Evolutionary conservation across 129 eudicot species (phyloP).

Genomic region (Lactuca sativa): DNA sequence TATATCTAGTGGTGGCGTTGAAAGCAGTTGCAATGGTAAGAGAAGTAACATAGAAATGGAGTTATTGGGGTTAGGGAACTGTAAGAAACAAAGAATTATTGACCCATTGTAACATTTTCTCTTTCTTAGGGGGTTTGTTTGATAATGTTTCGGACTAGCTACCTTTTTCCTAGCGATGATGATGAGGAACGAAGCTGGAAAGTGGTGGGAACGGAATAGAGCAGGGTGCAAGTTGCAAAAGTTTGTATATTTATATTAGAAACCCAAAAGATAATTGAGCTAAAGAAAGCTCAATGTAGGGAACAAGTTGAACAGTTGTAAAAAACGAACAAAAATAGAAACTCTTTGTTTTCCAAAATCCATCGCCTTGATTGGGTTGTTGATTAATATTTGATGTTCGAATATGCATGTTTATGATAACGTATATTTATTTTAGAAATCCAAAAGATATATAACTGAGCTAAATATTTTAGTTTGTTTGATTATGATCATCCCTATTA

Average conservation of each 20-base stretch:
- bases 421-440: background rate
- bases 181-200: slow-evolving; percentile 28
- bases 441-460: no score
- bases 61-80: slow-evolving; percentile 42
- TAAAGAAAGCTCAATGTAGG: slow-evolving; percentile 55
- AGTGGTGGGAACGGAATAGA: slow-evolving; percentile 42
- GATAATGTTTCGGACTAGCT: slow-evolving; percentile 21
- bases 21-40: slow-evolving; percentile 47
- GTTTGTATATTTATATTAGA: slow-evolving; percentile 49
- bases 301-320: slow-evolving; percentile 38
- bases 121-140: slow-evolving; percentile 22
- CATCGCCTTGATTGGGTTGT: slow-evolving; percentile 9
- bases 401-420: background rate
- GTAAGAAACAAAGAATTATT: slow-evolving; percentile 70
- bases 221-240: slow-evolving; percentile 54
- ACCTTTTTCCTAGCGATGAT: slow-evolving; percentile 22
- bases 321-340: slow-evolving; percentile 24
- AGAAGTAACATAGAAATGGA: slow-evolving; percentile 58
- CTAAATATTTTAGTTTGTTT: background rate
- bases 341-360: slow-evolving; percentile 13
- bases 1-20: slow-evolving; percentile 42
- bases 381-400: slow-evolving; percentile 15
- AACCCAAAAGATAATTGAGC: slow-evolving; percentile 30
- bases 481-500: background rate
- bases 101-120: slow-evolving; percentile 46